Evolutionary conservation across 129 eudicot species (phyloP), one percentile per base, ranked within the genome.

Genomic region (Chrysanthemum seticuspe): DNA sequence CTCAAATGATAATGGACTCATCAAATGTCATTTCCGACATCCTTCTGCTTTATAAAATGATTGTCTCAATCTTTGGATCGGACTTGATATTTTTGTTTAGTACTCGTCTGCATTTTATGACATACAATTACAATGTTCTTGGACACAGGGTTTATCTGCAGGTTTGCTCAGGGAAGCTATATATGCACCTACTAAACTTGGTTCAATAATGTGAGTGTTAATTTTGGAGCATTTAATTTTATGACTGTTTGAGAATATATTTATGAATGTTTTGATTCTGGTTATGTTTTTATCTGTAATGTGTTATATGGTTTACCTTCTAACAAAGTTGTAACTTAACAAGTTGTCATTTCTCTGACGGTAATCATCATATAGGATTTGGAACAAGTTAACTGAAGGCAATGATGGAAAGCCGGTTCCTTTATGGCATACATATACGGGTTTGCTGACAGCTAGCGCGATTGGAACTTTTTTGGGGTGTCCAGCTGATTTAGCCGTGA

Each of bases 341-440:
- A 29, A 3, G 29, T 27, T 27, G 31, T 29, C 31, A 29, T 29
- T 29, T 29, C 31, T 29, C 4, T 29, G 31, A 3, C 31, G 31
- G 4, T 29, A 29, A 29, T 29, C 4, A 29, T 29, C 31, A 29
- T 29, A 29, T 3, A 29, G 31, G 31, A 29, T 29, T 29, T 29
- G 31, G 1, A 79, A 68, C 82, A 92, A 92, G 87, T 96, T 96
- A 52, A 60, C 85, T 63, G 96, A 87, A 67, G 92, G 91, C 13
- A 91, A 88, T 74, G 96, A 91, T 40, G 96, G 97, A 67, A 91
- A 91, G 83, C 96, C 97, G 1, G 78, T 92, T 18, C 97, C 96
- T 31, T 66, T 92, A 63, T 86, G 87, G 62, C 96, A 88, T 73
- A 92, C 89, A 79, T 93, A 93, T 66, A 68, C 87, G 63, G 86